phyloP scores from a whole-genome alignment of 2,329 filamentous ascomycete species.

The Biscogniauxia mediterranea region DNA sequence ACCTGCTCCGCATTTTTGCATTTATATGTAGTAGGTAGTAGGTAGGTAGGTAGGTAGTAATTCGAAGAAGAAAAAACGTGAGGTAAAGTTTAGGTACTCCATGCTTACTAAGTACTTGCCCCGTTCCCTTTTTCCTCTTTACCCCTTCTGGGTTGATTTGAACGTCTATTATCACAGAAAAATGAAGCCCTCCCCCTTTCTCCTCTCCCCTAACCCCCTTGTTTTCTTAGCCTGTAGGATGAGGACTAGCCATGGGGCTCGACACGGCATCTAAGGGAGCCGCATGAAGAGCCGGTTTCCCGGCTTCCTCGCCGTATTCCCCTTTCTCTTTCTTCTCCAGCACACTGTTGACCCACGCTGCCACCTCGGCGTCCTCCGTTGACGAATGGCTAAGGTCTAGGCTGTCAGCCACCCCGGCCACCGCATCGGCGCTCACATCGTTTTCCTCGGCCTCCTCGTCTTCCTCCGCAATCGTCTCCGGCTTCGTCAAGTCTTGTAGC shows the following conservation, averaged over 20 bases:
- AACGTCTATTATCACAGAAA: too few species aligned
- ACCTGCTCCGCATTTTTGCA: too few species aligned
- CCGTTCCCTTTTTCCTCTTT: too few species aligned
- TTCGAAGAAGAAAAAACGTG: too few species aligned
- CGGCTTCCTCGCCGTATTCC: slow-evolving; percentile 44
- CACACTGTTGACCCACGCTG: slow-evolving; percentile 75
- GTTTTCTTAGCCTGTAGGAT: slow-evolving; percentile 11
- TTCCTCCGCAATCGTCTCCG: slow-evolving; percentile 46
- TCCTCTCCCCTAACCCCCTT: slow-evolving; percentile 6
- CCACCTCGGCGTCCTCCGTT: slow-evolving; percentile 77
- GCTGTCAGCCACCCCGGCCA: slow-evolving; percentile 43
- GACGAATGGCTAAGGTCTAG: slow-evolving; percentile 41
- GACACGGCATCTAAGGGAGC: slow-evolving; percentile 74
- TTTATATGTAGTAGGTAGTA: too few species aligned
- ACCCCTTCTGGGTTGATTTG: too few species aligned
- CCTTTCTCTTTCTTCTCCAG: slow-evolving; percentile 65
- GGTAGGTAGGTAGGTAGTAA: too few species aligned
- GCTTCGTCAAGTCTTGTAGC: slow-evolving; percentile 74
- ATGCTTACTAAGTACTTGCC: too few species aligned
- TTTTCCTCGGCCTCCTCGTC: slow-evolving; percentile 35
- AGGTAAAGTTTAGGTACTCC: too few species aligned
- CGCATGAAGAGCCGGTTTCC: slow-evolving; percentile 81
- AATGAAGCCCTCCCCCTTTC: slow-evolving; percentile 2
- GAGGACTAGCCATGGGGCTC: slow-evolving; percentile 48
- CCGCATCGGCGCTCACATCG: slow-evolving; percentile 37